Percentiles rank a stretch among this genome's conserved stretches.
Evolutionary conservation across 257 asterid species (phyloP).

Genomic region (Nicotiana sylvestris): DNA sequence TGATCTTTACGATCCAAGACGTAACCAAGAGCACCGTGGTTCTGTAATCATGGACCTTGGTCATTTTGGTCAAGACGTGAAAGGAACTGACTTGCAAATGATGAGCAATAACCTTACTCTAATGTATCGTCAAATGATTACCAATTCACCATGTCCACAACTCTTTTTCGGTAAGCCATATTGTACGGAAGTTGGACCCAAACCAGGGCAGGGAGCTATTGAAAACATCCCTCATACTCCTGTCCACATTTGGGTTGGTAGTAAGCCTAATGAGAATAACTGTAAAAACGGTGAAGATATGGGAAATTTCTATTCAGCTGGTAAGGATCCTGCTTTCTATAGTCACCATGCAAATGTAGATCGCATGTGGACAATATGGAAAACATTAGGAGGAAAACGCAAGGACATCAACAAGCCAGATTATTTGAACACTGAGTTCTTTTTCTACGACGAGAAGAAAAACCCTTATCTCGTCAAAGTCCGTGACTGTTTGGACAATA

Average conservation of each 20-base stretch:
- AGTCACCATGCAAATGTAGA: too few relatives aligned
- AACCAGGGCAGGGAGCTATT: conserved; percentile 17
- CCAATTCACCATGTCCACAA: not conserved
- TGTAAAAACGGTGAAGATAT: too few relatives aligned
- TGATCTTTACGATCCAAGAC: conserved; percentile 7
- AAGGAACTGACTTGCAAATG: not conserved
- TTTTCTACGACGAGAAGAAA: too few relatives aligned
- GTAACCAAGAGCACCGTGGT: conserved; percentile 16
- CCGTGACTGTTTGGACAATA: too few relatives aligned
- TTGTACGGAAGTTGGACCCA: not conserved
- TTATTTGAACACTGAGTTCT: too few relatives aligned
- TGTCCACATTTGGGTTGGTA: conserved; percentile 5
- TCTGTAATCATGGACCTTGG: not conserved
- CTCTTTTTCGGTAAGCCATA: conserved; percentile 16
- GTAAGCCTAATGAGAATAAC: too few relatives aligned
- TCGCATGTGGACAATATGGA: too few relatives aligned
- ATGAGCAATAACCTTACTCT: conserved; percentile 7
- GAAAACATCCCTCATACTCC: conserved; percentile 22
- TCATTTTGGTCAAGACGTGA: not conserved
- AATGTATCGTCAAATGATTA: conserved; percentile 23
- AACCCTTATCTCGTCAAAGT: too few relatives aligned
- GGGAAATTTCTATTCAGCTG: too few relatives aligned
- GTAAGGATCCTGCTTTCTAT: too few relatives aligned
- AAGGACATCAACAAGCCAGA: too few relatives aligned
- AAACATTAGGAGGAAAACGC: too few relatives aligned